Conservation (phyloP, 495 filamentous ascomycete species). For the Tuber borchii region DNA sequence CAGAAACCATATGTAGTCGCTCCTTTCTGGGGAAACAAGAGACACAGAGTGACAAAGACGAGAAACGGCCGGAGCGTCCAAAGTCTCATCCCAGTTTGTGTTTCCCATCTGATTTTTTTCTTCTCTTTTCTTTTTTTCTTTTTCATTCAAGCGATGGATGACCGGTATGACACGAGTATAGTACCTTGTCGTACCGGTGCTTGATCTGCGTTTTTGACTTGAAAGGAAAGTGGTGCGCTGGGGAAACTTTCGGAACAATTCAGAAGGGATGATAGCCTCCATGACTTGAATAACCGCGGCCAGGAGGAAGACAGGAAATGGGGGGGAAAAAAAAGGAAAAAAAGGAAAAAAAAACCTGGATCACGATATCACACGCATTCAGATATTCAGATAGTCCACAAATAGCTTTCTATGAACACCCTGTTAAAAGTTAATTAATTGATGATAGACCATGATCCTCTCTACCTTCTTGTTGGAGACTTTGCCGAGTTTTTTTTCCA, state of each 20-base stretch:
- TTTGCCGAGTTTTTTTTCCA: background rate
- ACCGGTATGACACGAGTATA: background rate
- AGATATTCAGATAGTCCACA: background rate
- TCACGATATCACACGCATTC: background rate
- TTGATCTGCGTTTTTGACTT: conserved; percentile 22
- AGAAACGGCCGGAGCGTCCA: conserved; percentile 33
- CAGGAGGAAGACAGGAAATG: conserved; percentile 29
- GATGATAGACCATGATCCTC: background rate
- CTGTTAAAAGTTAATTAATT: background rate
- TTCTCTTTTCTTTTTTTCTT: background rate
- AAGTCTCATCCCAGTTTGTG: conserved; percentile 1
- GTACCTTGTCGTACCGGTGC: conserved; percentile 11
- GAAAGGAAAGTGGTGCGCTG: conserved; percentile 19
- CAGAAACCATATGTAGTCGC: background rate
- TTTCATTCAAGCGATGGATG: conserved; percentile 18
- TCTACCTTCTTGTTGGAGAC: background rate
- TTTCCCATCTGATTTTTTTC: background rate
- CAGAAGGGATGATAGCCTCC: conserved; percentile 12
- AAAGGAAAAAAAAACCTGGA: conserved; percentile 1
- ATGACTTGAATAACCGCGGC: conserved; percentile 27
- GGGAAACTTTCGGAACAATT: conserved; percentile 31
- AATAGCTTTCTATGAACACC: background rate
- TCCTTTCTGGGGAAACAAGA: conserved; percentile 25
- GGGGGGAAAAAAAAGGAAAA: background rate
- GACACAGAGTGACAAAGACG: conserved; percentile 23